Evolutionary conservation across 1,139 yeast species (phyloP), one percentile per base, ranked within the genome.

Genomic region (Lodderomyces elongisporus): DNA sequence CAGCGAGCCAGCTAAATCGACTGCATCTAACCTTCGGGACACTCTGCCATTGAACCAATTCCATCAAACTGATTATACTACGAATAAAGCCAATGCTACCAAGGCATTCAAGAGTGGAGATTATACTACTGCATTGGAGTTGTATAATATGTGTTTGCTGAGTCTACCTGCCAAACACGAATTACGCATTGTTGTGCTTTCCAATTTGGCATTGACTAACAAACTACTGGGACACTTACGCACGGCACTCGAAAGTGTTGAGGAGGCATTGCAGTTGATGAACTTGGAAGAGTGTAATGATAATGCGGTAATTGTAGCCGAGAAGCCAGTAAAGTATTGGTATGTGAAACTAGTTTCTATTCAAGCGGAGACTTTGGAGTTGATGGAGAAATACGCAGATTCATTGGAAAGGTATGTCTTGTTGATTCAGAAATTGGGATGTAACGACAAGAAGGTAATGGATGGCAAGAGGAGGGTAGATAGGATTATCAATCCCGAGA

Each of bases 391-490:
- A 42, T 85, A 71, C 54, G 56, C 65, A 33, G 78, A 73, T 5
- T 81, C 97, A 0, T 64, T 85, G 25, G 64, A 59, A 0, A 56
- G 72, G 6, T 89, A 88, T 66, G 71, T 69, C 41, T 55, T 62
- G 28, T 63, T 89, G 35, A 70, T 91, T 23, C 71, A 75, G 38
- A 74, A 76, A 36, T 47, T 56, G 30, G 95, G 95, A 0, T 74
- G 73, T 18, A 73, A 79, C 3, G 76, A 78, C 25, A 77, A 79
- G 41, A 66, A 73, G 30, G 66, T 79, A 0, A 63, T 89, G 70
- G 96, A 85, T 37, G 95, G 93, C 4, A 85, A 78, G 51, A 70
- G 93, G 48, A 70, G 98, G 39, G 85, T 95, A 38, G 74, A 73
- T 40, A 72, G 73, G 20, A 75, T 79, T 2, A 58, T 87, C 16